Percentiles rank a stretch among this genome's conserved stretches.
Evolutionary conservation across 176 grass and related monocot species (phyloP).

Genomic region (Juncus inflexus): DNA sequence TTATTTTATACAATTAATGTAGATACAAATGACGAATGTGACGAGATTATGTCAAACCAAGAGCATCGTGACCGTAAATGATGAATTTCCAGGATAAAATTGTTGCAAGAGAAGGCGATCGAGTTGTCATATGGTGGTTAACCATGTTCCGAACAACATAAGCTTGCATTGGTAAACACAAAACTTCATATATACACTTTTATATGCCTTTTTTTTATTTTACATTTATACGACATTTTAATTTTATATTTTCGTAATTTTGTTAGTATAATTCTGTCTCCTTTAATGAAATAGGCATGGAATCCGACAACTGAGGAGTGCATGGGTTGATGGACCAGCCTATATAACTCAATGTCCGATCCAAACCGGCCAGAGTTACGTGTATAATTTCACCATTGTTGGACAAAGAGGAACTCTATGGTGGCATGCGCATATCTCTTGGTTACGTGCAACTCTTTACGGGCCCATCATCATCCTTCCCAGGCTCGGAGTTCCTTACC

Average conservation of each 20-base stretch:
- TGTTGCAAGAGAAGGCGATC: slow-evolving; percentile 49
- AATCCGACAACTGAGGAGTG: slow-evolving; percentile 32
- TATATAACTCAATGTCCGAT: slow-evolving; percentile 49
- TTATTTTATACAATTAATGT: not conserved
- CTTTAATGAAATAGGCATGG: slow-evolving; percentile 29
- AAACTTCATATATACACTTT: no score
- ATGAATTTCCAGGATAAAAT: slow-evolving; percentile 38
- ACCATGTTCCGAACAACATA: slow-evolving; percentile 42
- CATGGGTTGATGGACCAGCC: slow-evolving; percentile 41
- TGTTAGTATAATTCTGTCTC: not conserved
- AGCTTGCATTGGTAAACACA: slow-evolving; percentile 46
- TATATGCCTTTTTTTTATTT: not conserved
- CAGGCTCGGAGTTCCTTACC: slow-evolving; percentile 13
- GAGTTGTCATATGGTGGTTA: slow-evolving; percentile 46
- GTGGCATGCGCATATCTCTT: slow-evolving; percentile 40
- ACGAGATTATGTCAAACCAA: slow-evolving; percentile 47
- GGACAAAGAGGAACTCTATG: slow-evolving; percentile 37
- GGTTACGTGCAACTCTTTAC: slow-evolving; percentile 34
- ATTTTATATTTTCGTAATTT: slow-evolving; percentile 13
- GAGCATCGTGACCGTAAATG: slow-evolving; percentile 49
- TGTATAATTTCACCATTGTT: slow-evolving; percentile 38
- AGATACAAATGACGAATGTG: slow-evolving; percentile 43
- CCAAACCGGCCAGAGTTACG: slow-evolving; percentile 28
- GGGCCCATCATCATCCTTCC: slow-evolving; percentile 20
- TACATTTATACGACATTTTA: not conserved